Conservation (phyloP, 768 basidiomycete species). For the Tricholomella constricta region DNA sequence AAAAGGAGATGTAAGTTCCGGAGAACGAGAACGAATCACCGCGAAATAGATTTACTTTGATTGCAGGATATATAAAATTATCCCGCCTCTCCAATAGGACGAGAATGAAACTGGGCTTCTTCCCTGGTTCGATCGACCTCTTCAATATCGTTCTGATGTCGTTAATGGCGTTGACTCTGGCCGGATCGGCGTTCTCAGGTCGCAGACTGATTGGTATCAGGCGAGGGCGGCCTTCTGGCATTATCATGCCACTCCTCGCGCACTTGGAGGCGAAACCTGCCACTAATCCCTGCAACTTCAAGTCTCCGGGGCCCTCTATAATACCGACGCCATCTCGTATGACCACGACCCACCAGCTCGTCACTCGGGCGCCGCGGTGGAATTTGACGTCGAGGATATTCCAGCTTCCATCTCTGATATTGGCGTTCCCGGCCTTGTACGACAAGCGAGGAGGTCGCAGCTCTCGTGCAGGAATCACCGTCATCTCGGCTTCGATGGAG, state of each 20-base stretch:
- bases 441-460: conserved; percentile 58
- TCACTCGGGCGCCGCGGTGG: conserved; percentile 50
- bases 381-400: conserved; percentile 77
- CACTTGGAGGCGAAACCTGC: conserved; percentile 59
- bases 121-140: conserved; percentile 24
- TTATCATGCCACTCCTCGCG: conserved; percentile 55
- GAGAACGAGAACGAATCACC: background rate
- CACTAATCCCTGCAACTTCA: conserved; percentile 43
- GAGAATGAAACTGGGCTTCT: conserved; percentile 64
- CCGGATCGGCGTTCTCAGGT: conserved; percentile 26
- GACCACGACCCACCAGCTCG: conserved; percentile 68
- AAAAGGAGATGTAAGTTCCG: background rate
- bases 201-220: conserved; percentile 37
- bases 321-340: conserved; percentile 49
- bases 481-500: conserved; percentile 57
- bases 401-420: conserved; percentile 67
- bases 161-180: conserved; percentile 38
- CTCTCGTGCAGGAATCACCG: conserved; percentile 63
- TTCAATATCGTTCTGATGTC: conserved; percentile 45
- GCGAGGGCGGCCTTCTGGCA: conserved; percentile 38
- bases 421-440: conserved; percentile 50
- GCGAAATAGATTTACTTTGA: conserved; percentile 52
- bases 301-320: conserved; percentile 46
- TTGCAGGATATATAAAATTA: conserved; percentile 77
- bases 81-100: conserved; percentile 70